Base-by-base conservation (phyloP, 2,329 filamentous ascomycete species). In the Iodosphaeria phyllophila region DNA sequence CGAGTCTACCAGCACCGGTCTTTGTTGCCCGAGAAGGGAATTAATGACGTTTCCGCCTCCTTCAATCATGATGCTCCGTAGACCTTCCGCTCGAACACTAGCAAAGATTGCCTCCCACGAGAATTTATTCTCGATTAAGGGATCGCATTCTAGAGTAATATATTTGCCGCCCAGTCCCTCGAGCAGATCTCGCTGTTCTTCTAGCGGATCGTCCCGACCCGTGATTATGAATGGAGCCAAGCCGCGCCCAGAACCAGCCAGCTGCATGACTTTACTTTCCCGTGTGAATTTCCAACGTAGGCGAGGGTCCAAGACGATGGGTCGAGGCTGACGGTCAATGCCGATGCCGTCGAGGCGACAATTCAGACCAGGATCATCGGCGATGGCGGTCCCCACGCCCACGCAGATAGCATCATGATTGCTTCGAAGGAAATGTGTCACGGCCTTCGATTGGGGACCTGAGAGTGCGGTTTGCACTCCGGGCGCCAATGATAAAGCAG, bases 361-460 rank as follows among this genome's bases (percentile, higher is more conserved):
- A 16, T 27, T 27, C 15, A 27, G 20, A 3, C 25, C 25, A 4
- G 25, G 25, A 13, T 27, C 20, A 13, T 27, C 25, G 20, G 25
- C 25, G 11, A 27, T 14, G 8, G 25, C 25, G 9, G 25, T 27
- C 11, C 25, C 25, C 7, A 27, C 25, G 13, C 86, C 86, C 16
- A 95, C 60, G 13, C 91, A 60, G 37, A 93, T 92, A 19, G 79
- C 82, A 32, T 77, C 70, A 50, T 93, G 83, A 9, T 63, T 65
- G 8, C 74, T 73, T 39, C 86, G 78, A 16, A 95, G 64, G 44
- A 77, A 80, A 49, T 95, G 86, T 0, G 86, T 93, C 80, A 93
- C 91, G 27, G 78, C 66, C 48, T 92, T 92, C 19, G 80, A 80
- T 33, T 73, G 60, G 0, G 75, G 66, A 3, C 84, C 84, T 1